These are phyloP conservation scores for Buddleja alternifolia DNA, from an alignment of 257 asterid species.

Conservation along the genomic window DNA sequence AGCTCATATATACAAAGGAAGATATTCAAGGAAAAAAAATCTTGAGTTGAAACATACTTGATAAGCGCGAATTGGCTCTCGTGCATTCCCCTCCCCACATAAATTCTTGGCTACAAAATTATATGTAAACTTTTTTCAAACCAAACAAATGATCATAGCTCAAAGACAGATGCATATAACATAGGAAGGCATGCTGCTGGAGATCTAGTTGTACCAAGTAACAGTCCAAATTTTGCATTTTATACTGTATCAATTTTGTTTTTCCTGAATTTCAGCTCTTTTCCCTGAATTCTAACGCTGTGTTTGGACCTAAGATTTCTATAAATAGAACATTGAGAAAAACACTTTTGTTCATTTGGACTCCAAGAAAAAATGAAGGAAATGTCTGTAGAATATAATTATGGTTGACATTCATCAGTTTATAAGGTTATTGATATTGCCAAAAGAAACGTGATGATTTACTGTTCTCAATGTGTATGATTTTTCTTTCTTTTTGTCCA, in stretches of 20 bases:
- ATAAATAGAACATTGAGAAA: background rate
- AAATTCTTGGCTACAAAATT: conserved; percentile 82
- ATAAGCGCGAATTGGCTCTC: conserved; percentile 91
- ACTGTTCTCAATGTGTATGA: background rate
- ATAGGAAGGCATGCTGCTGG: background rate
- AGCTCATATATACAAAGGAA: conserved; percentile 31
- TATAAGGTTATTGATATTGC: background rate
- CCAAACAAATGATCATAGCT: conserved; percentile 29
- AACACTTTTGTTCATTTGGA: background rate
- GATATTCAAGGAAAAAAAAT: conserved; percentile 18
- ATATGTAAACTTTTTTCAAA: conserved; percentile 26
- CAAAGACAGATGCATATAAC: conserved; percentile 22
- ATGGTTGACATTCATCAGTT: background rate
- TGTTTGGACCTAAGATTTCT: background rate
- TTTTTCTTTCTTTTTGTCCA: conserved; percentile 4
- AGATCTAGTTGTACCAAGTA: conserved; percentile 2
- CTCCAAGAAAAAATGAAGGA: conserved; percentile 13
- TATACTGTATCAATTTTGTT: conserved; percentile 10
- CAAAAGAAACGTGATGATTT: background rate
- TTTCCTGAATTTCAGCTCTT: conserved; percentile 18
- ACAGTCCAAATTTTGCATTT: background rate
- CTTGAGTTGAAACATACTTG: conserved; percentile 57
- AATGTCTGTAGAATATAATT: background rate
- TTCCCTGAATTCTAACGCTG: background rate
- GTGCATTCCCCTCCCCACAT: conserved; percentile 99